Base-by-base conservation (phyloP, 2,329 filamentous ascomycete genomes). In the Ophiocordyceps camponoti-leonardi region DNA sequence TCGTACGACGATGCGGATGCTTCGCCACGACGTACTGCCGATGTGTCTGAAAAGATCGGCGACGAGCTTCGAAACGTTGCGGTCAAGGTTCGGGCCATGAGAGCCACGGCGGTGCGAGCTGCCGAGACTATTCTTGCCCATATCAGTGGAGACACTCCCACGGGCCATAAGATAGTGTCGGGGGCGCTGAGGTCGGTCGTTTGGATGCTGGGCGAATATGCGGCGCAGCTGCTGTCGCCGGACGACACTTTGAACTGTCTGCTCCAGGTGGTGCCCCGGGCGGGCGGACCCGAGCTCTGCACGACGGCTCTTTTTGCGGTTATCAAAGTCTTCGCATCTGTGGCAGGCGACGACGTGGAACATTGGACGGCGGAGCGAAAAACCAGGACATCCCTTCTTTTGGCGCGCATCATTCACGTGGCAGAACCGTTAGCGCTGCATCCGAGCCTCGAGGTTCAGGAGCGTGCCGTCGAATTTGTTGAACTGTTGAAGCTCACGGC, bases 391-490 rank as follows among this genome's bases (percentile, higher is more conserved):
- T 78, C 82, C 10, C 72, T 96, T 4, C 68, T 94, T 22, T 79
- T 94, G 63, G 83, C 84, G 26, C 78, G 87, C 2, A 78, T 95
- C 7, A 75, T 94, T 19, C 77, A 92, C 58, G 82, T 85, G 43
- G 67, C 94, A 20, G 88, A 96, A 54, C 76, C 80, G 1, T 63
- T 96, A 16, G 78, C 80, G 0, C 71, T 81, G 39, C 86, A 96
- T 59, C 88, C 90, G 0, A 86, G 80, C 54, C 71, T 98, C 1
- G 92, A 98, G 58, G 87, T 98, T 4, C 92, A 98, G 63, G 92
- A 96, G 61, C 78, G 92, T 47, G 83, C 88, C 3, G 88, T 95
- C 1, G 88, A 95, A 58, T 93, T 94, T 54, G 73, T 87, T 0
- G 92, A 98, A 58, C 71, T 96, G 13, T 76, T 96, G 55, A 86